Evolutionary conservation across 345 rosid genomes (phyloP), one percentile per base, ranked within the genome.

Genomic region (Syzygium aqueum): DNA sequence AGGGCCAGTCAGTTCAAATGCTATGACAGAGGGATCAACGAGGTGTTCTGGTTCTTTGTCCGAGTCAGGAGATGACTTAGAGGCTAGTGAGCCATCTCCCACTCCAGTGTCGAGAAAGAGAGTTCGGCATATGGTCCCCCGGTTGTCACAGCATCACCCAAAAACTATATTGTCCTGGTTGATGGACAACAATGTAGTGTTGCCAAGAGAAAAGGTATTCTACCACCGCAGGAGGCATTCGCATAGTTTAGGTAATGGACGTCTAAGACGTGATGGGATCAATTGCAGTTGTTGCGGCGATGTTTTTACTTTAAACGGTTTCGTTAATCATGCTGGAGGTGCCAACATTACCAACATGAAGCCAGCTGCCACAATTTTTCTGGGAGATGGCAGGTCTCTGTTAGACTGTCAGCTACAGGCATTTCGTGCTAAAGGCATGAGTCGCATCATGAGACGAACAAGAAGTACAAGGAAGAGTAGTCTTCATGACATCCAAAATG

Each of bases 371-470:
- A 85, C 88, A 85, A 94, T 96, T 84, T 93, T 92, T 89, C 87
- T 97, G 86, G 92, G 93, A 84, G 97, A 96, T 92, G 97, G 97
- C 56, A 93, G 95, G 89, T 94, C 98, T 92, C 92, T 97, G 86
- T 89, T 94, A 86, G 94, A 95, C 52, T 88, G 87, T 52, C 85
- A 88, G 85, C 49, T 56, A 59, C 85, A 88, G 53, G 78, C 84
- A 46, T 59, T 85, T 50, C 51, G 4, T 51, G 86, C 43, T 19
- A 88, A 80, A 78, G 84, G 57, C 37, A 84, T 46, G 61, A 88
- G 83, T 63, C 28, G 77, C 78, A 6, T 78, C n/a, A 30, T 54
- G 51, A 63, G 86, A 84, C 86, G 89, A 89, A 43, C 84, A 57
- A 86, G 63, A 86, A 51, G 77, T 88, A 87, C 83, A 83, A 87